Evolutionary conservation across 805 yeast species (phyloP), one percentile per base, ranked within the genome.

Genomic region (Myxozyma kluyveri): DNA sequence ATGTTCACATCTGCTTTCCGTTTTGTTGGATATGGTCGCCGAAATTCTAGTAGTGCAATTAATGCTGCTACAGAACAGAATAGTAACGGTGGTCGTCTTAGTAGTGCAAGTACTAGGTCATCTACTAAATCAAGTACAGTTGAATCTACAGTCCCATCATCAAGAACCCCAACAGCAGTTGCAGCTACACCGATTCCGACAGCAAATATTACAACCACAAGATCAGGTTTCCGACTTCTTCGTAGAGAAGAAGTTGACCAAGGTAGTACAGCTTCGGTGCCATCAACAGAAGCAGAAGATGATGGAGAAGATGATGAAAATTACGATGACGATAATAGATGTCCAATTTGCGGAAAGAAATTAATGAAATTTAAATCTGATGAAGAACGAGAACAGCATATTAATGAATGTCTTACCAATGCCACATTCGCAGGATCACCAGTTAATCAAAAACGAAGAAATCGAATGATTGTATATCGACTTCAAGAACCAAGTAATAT

Each of bases 391-490:
- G 91, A 84, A 60, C 65, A 64, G 0, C 98, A 91, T 69, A 81
- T 91, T 31, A 81, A 78, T 56, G 72, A 73, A 4, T 93, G 99
- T 66, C 66, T 93, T 17, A 68, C 54, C 10, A 45, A 52, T n/a
- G 68, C 85, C 23, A 84, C 83, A 54, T 81, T 78, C 61, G 78
- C 82, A 45, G 84, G 86, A n/a, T 74, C 80, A 36, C 79, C 82
- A 4, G 78, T 77, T 32, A 76, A 77, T 48, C 75, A 63, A 27
- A 56, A 75, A 46, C 68, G 88, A 39, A 72, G 77, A 27, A 90
- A 90, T 66, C 76, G 96, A 54, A 90, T 93, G 97, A 72, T 93
- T 45, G 93, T 89, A 1, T 88, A 86, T 66, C 78, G 61, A 42
- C 66, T 72, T 17, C 62, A 67, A 4, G 75, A 73, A 53, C 66